Percentiles rank a stretch among this genome's conserved stretches.
Evolutionary conservation across 176 grass and related monocot genomes (phyloP).

Genomic region (Avena atlantica): DNA sequence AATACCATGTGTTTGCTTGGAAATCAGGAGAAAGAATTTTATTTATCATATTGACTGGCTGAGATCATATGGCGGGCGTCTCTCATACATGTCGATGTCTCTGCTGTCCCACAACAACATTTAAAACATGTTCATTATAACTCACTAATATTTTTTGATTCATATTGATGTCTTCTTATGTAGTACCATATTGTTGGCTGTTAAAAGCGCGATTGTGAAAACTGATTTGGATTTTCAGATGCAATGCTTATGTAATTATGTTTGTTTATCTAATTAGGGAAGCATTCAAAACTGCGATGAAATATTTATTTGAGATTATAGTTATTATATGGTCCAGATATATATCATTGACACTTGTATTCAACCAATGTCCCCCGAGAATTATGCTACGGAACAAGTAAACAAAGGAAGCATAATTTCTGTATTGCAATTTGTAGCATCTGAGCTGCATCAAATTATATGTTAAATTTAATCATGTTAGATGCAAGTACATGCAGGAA

Average conservation of each 20-base stretch:
- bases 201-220: conserved; percentile 32
- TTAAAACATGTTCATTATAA: background rate
- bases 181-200: background rate
- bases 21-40: background rate
- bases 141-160: conserved; percentile 37
- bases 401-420: conserved; percentile 12
- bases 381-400: background rate
- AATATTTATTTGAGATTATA: conserved; percentile 10
- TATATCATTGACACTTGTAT: conserved; percentile 31
- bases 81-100: conserved; percentile 27
- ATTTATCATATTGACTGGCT: conserved; percentile 1
- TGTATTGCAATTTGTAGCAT: background rate
- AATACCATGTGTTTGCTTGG: background rate
- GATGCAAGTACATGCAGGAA: conserved; percentile 59
- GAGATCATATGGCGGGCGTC: background rate
- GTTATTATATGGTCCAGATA: conserved; percentile 30
- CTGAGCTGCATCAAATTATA: conserved; percentile 6
- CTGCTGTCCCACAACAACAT: background rate
- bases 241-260: conserved; percentile 26
- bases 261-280: conserved; percentile 18
- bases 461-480: conserved; percentile 33
- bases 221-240: background rate
- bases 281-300: conserved; percentile 17
- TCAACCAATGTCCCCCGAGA: background rate
- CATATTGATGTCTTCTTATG: too few species aligned